Percentiles rank a stretch among this genome's conserved stretches.
Conservation (phyloP, 805 yeast genomes). For the Cyberlindnera suaveolens region DNA sequence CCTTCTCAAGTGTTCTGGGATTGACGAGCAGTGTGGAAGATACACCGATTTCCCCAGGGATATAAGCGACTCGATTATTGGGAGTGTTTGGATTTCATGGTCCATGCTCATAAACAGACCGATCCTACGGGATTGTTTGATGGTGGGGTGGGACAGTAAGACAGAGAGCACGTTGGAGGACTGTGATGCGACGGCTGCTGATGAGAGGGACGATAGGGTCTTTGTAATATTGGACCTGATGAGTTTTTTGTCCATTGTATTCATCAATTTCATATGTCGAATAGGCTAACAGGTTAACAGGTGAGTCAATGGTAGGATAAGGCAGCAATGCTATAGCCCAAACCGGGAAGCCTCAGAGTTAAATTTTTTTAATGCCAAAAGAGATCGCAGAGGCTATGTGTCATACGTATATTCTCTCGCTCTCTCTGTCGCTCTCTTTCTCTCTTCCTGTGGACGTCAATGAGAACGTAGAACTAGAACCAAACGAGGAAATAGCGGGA, state of each 20-base stretch:
- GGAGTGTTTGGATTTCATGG: constrained; percentile 56
- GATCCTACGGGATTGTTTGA: constrained; percentile 39
- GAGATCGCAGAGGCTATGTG: too few species aligned
- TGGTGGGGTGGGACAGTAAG: constrained; percentile 25
- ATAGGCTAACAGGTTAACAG: neutral
- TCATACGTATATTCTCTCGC: too few species aligned
- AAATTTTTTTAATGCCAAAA: too few species aligned
- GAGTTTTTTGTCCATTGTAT: neutral
- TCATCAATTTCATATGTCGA: neutral
- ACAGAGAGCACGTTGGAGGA: constrained; percentile 18
- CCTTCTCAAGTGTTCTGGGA: constrained; percentile 23
- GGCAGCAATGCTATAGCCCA: neutral
- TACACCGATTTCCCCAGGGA: constrained; percentile 43
- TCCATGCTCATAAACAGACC: constrained; percentile 81
- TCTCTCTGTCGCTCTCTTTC: too few species aligned
- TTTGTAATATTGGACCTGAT: neutral
- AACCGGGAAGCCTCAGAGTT: too few species aligned
- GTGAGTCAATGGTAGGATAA: neutral
- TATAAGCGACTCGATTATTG: constrained; percentile 48
- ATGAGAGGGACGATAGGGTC: constrained; percentile 8
- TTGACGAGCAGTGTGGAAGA: constrained; percentile 45
- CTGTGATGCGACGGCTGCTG: constrained; percentile 20
- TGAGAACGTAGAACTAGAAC: too few species aligned
- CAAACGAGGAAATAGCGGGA: too few species aligned
- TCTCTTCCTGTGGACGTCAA: too few species aligned